A percentile compares a stretch with the other conserved stretches of the same genome.
phyloP scores from a whole-genome alignment of 2,329 filamentous ascomycete species.

The Sclerotinia trifoliorum region DNA sequence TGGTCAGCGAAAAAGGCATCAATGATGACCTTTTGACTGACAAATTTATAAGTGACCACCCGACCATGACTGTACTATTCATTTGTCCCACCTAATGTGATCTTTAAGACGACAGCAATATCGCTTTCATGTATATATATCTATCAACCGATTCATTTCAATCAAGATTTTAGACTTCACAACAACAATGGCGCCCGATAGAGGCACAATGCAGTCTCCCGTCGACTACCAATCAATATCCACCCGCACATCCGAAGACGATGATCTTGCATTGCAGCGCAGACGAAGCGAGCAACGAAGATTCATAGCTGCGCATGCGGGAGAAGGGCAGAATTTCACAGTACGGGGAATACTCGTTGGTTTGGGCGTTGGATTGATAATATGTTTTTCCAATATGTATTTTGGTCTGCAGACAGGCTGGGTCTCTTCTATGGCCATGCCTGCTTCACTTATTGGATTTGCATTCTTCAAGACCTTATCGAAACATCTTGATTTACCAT shows the following conservation, averaged over 20 bases:
- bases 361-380: constrained; percentile 79
- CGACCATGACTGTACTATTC: constrained; percentile 5
- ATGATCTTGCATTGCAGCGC: constrained; percentile 26
- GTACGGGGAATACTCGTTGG: constrained; percentile 76
- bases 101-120: neutral
- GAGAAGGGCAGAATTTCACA: constrained; percentile 70
- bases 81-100: neutral
- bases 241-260: constrained; percentile 24
- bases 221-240: constrained; percentile 33
- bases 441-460: constrained; percentile 89
- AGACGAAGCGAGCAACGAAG: constrained; percentile 35
- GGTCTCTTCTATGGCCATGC: constrained; percentile 94
- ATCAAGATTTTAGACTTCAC: neutral
- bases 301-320: constrained; percentile 37
- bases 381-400: constrained; percentile 97
- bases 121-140: constrained; percentile 3
- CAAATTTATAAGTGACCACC: neutral
- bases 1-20: constrained; percentile 19
- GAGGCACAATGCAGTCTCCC: constrained; percentile 26
- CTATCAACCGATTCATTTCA: neutral
- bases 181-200: constrained; percentile 33
- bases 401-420: constrained; percentile 90
- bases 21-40: neutral
- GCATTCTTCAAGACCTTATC: constrained; percentile 84
- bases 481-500: constrained; percentile 72